phyloP scores from a whole-genome alignment of 2,329 filamentous ascomycete species.

The Ciborinia camelliae region DNA sequence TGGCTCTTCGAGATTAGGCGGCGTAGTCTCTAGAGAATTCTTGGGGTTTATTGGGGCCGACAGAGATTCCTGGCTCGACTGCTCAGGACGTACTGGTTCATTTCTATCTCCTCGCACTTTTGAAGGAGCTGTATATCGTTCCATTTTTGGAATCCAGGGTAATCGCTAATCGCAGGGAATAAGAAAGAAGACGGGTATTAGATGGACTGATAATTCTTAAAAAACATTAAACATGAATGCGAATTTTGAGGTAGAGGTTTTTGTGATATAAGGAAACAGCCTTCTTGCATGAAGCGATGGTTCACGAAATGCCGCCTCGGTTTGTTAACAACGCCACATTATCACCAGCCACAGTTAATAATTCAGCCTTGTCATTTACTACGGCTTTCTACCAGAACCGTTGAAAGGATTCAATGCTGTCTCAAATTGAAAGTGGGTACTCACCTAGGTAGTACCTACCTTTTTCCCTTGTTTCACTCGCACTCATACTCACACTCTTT shows the following conservation, averaged over 20 bases:
- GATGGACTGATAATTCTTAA: neutral
- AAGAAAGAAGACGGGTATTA: neutral
- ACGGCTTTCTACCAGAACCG: too few species aligned
- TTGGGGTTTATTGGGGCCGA: neutral
- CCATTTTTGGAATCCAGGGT: neutral
- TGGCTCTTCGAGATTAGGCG: neutral
- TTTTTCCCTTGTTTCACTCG: neutral
- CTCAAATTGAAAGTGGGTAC: too few species aligned
- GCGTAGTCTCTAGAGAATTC: neutral
- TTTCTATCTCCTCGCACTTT: conserved; percentile 8
- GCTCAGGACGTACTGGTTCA: neutral
- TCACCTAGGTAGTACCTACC: too few species aligned
- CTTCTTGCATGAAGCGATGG: neutral
- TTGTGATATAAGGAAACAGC: conserved; percentile 1
- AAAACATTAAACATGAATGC: neutral
- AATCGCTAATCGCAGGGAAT: neutral
- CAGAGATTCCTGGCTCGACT: neutral
- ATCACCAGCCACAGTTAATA: neutral
- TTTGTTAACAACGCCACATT: conserved; percentile 1
- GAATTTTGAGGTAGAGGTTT: neutral
- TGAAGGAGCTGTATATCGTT: neutral
- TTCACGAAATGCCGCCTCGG: conserved; percentile 3
- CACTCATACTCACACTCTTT: neutral
- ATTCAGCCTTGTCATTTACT: neutral
- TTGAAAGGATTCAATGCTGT: too few species aligned